A percentile compares a stretch with the other conserved stretches of the same genome.
Evolutionary conservation across 2,329 filamentous ascomycete species (phyloP).

Genomic region (Paraphoma sp.): DNA sequence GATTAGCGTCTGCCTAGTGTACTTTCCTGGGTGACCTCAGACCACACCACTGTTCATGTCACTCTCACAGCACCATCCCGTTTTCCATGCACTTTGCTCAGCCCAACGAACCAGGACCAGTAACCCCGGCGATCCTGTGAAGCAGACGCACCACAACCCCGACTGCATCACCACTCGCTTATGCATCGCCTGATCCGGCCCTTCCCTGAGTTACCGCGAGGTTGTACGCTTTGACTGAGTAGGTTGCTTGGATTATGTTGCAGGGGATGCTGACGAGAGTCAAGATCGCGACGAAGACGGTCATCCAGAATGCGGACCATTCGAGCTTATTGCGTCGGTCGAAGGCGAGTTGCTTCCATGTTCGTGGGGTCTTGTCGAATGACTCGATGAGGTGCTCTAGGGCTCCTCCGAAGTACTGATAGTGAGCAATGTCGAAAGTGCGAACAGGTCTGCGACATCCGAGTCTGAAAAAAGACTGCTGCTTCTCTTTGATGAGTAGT

Average conservation of each 20-base stretch:
- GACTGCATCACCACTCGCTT: too few species aligned
- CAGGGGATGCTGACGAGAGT: conserved; percentile 19
- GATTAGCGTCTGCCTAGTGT: not conserved
- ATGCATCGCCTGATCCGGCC: not conserved
- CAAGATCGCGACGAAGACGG: conserved; percentile 16
- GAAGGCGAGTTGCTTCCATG: conserved; percentile 15
- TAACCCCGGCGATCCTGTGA: too few species aligned
- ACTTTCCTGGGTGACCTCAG: not conserved
- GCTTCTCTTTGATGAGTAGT: conserved; percentile 8
- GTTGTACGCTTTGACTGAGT: conserved; percentile 17
- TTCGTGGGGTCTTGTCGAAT: conserved; percentile 10
- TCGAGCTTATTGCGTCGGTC: conserved; percentile 20
- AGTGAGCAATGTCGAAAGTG: conserved; percentile 9
- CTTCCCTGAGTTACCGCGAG: conserved; percentile 7
- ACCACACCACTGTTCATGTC: not conserved
- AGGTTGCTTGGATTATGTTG: conserved; percentile 18
- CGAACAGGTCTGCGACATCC: conserved; percentile 5
- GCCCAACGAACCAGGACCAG: too few species aligned
- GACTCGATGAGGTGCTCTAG: conserved; percentile 10
- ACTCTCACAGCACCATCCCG: too few species aligned
- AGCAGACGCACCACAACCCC: too few species aligned
- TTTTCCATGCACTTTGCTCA: not conserved
- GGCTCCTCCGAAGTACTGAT: conserved; percentile 15
- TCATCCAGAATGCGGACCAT: conserved; percentile 19
- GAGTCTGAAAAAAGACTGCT: conserved; percentile 10